A percentile compares a stretch with the other conserved stretches of the same genome.
phyloP scores from a whole-genome alignment of 192 early-diverging fungal species.

The Coemansia sp. region DNA sequence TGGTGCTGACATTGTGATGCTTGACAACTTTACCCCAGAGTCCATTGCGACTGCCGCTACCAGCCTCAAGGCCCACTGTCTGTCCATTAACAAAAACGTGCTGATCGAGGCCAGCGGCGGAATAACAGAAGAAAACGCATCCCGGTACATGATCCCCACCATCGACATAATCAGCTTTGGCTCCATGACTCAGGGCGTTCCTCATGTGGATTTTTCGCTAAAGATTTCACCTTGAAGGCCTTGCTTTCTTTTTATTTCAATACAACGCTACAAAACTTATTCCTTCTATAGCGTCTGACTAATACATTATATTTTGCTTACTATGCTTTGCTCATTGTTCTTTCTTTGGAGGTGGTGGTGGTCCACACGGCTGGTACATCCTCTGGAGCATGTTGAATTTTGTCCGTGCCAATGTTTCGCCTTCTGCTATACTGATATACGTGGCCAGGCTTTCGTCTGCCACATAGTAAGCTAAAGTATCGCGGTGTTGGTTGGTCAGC shows the following conservation, averaged over 20 bases:
- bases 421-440: constrained; percentile 46
- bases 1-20: constrained; percentile 97
- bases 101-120: constrained; percentile 96
- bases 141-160: constrained; percentile 74
- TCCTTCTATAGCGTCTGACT: neutral
- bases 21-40: constrained; percentile 89
- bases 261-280: neutral
- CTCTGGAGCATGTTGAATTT: constrained; percentile 43
- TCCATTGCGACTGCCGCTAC: constrained; percentile 65
- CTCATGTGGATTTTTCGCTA: constrained; percentile 96
- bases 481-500: constrained; percentile 54
- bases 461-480: constrained; percentile 50
- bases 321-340: neutral
- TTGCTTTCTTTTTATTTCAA: neutral
- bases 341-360: constrained; percentile 14
- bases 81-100: constrained; percentile 56
- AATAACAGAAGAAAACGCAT: constrained; percentile 84
- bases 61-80: constrained; percentile 77
- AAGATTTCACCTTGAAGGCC: constrained; percentile 65
- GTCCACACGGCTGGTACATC: constrained; percentile 40
- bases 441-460: constrained; percentile 43
- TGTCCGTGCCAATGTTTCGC: constrained; percentile 28
- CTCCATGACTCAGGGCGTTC: constrained; percentile 89
- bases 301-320: neutral
- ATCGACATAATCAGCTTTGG: constrained; percentile 94